These are phyloP conservation scores for Colletotrichum chlorophyti DNA, from an alignment of 2,329 filamentous ascomycete genomes.

Conservation along the genomic window DNA sequence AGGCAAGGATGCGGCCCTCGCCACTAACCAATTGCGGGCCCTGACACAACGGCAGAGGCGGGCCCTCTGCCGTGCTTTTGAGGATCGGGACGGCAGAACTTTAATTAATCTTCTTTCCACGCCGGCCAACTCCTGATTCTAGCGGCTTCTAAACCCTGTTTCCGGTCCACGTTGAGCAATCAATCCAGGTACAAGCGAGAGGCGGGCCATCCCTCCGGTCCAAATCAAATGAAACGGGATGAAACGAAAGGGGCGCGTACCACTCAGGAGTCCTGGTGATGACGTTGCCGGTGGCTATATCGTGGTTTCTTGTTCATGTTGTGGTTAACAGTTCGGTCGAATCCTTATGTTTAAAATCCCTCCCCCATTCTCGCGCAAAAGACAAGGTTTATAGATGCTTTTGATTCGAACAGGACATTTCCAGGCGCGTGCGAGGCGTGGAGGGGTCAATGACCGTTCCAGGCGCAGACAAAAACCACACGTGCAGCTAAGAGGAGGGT, in stretches of 20 bases:
- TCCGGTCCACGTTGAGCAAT: slow-evolving; percentile 21
- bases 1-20: no score
- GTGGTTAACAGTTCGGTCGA: slow-evolving; percentile 4
- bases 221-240: slow-evolving; percentile 8
- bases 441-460: no score
- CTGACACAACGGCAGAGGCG: slow-evolving; percentile 15
- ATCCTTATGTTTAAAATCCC: slow-evolving; percentile 20
- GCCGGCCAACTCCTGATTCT: background rate
- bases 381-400: no score
- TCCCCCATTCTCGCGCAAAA: no score
- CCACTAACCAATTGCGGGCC: background rate
- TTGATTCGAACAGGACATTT: no score
- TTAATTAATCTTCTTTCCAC: slow-evolving; percentile 10
- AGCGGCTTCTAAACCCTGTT: no score
- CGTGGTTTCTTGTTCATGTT: no score
- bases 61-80: slow-evolving; percentile 1
- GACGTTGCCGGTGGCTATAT: no score
- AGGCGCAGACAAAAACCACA: no score
- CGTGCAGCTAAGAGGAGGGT: no score
- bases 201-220: background rate
- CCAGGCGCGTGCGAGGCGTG: no score
- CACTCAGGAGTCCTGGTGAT: no score
- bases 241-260: slow-evolving; percentile 17
- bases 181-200: slow-evolving; percentile 18
- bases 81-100: slow-evolving; percentile 9